A percentile compares a stretch with the other conserved stretches of the same genome.
Evolutionary conservation across 192 early-diverging fungal genomes (phyloP).

Genomic region (Rhizoclosmatium sp.): DNA sequence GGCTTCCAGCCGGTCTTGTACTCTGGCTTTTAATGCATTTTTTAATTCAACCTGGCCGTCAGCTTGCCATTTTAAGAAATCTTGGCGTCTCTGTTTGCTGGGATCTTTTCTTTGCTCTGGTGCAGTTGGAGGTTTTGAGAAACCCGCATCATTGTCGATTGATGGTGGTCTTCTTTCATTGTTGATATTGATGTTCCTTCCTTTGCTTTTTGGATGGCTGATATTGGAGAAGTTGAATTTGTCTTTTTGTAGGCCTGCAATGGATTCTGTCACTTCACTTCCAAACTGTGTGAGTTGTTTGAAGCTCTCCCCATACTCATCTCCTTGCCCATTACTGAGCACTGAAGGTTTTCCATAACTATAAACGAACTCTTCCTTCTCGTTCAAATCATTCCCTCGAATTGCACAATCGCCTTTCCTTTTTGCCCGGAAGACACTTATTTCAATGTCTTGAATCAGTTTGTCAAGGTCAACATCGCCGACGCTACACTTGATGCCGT

Average conservation of each 20-base stretch:
- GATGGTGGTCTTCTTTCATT: no score
- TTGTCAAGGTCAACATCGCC: conserved; percentile 4
- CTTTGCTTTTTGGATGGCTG: neutral
- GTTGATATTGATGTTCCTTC: no score
- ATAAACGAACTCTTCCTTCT: neutral
- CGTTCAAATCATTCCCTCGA: neutral
- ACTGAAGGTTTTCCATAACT: conserved; percentile 29
- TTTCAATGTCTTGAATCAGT: conserved; percentile 22
- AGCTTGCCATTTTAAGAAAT: conserved; percentile 28
- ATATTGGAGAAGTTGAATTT: conserved; percentile 31
- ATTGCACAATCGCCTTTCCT: conserved; percentile 14
- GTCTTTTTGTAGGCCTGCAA: conserved; percentile 14
- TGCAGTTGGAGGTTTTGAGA: conserved; percentile 17
- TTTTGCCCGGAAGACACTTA: conserved; percentile 37
- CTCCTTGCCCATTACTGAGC: conserved; percentile 18
- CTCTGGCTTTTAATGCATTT: neutral
- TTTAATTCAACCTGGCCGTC: conserved; percentile 16
- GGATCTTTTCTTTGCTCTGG: conserved; percentile 18
- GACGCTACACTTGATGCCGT: conserved; percentile 3
- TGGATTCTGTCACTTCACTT: conserved; percentile 1
- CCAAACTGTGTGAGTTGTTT: conserved; percentile 9
- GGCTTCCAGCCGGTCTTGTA: conserved; percentile 15
- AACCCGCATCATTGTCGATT: neutral
- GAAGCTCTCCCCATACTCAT: conserved; percentile 36
- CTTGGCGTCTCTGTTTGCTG: conserved; percentile 3